Percentiles rank a stretch among this genome's conserved stretches.
Conservation (phyloP, 257 asterid species). For the Verbena officinalis region DNA sequence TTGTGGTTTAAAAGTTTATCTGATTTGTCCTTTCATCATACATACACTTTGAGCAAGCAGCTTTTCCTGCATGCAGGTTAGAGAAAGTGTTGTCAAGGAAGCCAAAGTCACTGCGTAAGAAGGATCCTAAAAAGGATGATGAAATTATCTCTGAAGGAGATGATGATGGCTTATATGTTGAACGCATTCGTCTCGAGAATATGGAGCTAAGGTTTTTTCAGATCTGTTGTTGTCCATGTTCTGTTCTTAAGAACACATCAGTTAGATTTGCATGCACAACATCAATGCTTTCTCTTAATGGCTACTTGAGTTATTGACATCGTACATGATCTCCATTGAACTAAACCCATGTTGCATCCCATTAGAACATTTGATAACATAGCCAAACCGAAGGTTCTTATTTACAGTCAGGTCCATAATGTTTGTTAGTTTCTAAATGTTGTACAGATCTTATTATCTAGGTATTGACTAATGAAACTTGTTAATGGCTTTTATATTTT, state of each 20-base stretch:
- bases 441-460: slow-evolving; percentile 6
- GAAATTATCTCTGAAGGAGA: slow-evolving; percentile 47
- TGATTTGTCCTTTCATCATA: slow-evolving; percentile 12
- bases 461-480: slow-evolving; percentile 22
- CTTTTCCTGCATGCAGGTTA: slow-evolving; percentile 48
- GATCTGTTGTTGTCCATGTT: slow-evolving; percentile 23
- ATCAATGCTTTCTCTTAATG: slow-evolving; percentile 16
- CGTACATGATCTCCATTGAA: slow-evolving; percentile 12
- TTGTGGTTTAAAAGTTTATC: slow-evolving; percentile 18
- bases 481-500: slow-evolving; percentile 26
- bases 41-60: slow-evolving; percentile 15
- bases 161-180: slow-evolving; percentile 65
- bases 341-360: slow-evolving; percentile 8
- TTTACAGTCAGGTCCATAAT: slow-evolving; percentile 12
- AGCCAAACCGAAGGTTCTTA: neutral
- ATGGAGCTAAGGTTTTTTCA: slow-evolving; percentile 76
- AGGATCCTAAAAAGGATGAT: slow-evolving; percentile 55
- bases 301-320: slow-evolving; percentile 15
- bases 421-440: slow-evolving; percentile 18
- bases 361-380: neutral
- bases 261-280: slow-evolving; percentile 22
- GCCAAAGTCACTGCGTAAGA: slow-evolving; percentile 43
- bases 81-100: slow-evolving; percentile 63
- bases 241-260: slow-evolving; percentile 11
- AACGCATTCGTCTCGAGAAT: slow-evolving; percentile 89